These are phyloP conservation scores for Conticribra weissflogii DNA, from an alignment of 108 stramenopile genomes.

Conservation along the genomic window DNA sequence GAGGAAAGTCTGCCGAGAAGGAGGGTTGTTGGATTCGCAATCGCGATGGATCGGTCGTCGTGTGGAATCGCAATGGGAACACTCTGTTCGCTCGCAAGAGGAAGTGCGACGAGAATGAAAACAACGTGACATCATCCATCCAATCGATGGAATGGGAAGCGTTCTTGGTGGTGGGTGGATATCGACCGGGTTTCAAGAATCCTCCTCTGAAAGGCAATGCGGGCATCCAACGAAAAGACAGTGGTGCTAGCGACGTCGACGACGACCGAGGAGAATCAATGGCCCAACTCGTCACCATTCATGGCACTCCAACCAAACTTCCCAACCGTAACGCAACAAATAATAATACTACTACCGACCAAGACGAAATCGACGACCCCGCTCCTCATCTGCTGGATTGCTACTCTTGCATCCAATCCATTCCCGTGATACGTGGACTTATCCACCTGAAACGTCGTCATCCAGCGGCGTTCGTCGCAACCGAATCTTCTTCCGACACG, in stretches of 20 bases:
- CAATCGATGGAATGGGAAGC: constrained; percentile 24
- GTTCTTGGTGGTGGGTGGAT: constrained; percentile 45
- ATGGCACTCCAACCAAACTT: neutral
- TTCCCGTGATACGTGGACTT: constrained; percentile 7
- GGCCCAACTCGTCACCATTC: constrained; percentile 34
- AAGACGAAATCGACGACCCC: constrained; percentile 12
- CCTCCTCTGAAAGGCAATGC: neutral
- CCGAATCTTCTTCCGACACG: neutral
- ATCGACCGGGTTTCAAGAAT: constrained; percentile 20
- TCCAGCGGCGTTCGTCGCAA: constrained; percentile 14
- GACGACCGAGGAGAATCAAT: constrained; percentile 16
- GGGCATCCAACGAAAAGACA: constrained; percentile 20
- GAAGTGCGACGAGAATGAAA: neutral
- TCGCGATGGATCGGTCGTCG: neutral
- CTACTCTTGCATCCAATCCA: constrained; percentile 2
- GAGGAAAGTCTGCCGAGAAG: neutral
- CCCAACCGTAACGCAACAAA: neutral
- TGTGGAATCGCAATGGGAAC: neutral
- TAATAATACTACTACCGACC: neutral
- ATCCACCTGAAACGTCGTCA: neutral
- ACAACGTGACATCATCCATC: neutral
- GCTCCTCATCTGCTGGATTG: constrained; percentile 11
- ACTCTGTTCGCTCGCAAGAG: constrained; percentile 1
- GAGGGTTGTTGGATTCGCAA: neutral
- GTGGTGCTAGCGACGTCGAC: constrained; percentile 10